phyloP scores from a whole-genome alignment of 441 rosid genomes.

The Eruca vesicaria region DNA sequence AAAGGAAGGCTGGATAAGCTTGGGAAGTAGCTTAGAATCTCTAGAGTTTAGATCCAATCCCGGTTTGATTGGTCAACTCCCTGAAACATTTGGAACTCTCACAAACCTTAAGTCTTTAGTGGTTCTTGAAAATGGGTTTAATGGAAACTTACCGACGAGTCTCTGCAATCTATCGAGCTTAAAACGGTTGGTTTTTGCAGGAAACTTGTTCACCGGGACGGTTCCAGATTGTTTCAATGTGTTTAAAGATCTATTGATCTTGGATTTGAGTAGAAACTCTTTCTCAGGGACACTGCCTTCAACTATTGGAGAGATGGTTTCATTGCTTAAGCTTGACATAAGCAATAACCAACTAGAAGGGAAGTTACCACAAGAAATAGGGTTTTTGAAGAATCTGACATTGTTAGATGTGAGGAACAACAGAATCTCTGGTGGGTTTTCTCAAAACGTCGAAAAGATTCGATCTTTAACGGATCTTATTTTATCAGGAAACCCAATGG shows the following conservation, averaged over 20 bases:
- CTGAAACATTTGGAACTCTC: constrained; percentile 53
- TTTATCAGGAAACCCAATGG: constrained; percentile 62
- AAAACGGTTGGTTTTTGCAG: constrained; percentile 67
- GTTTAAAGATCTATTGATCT: constrained; percentile 51
- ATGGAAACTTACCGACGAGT: constrained; percentile 50
- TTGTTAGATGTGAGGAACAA: constrained; percentile 73
- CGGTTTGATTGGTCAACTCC: constrained; percentile 62
- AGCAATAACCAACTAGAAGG: constrained; percentile 67
- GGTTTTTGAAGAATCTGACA: constrained; percentile 58
- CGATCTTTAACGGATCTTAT: constrained; percentile 56
- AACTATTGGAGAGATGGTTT: constrained; percentile 47
- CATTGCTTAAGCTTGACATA: constrained; percentile 75
- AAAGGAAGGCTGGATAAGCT: constrained; percentile 48
- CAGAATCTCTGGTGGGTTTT: constrained; percentile 61
- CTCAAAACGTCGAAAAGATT: constrained; percentile 48
- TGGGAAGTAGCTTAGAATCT: constrained; percentile 51
- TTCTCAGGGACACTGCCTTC: constrained; percentile 59
- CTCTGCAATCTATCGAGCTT: constrained; percentile 47
- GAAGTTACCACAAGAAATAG: constrained; percentile 42
- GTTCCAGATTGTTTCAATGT: constrained; percentile 53
- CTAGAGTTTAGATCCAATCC: constrained; percentile 75
- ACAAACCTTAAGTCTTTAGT: constrained; percentile 66
- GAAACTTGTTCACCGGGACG: constrained; percentile 52
- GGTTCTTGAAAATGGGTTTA: constrained; percentile 62
- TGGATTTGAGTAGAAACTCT: constrained; percentile 71